phyloP scores from a whole-genome alignment of 768 basidiomycete genomes.

The Hemileccinum rubropunctum region DNA sequence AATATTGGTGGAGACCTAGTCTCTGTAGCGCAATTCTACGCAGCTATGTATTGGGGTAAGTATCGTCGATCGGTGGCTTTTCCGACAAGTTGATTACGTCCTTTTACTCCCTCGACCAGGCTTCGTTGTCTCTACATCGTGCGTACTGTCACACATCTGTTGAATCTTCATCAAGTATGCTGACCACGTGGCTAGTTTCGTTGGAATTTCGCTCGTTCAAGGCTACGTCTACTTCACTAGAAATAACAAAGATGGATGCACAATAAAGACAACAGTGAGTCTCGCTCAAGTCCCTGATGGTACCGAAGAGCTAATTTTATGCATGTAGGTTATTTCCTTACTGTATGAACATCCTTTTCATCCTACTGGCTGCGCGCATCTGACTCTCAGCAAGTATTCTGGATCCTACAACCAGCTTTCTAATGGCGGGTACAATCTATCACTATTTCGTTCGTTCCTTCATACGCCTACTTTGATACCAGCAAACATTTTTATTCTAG shows the following conservation, averaged over 20 bases:
- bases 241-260: slow-evolving; percentile 11
- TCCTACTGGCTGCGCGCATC: background rate
- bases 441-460: slow-evolving; percentile 16
- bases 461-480: background rate
- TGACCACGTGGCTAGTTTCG: slow-evolving; percentile 7
- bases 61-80: background rate
- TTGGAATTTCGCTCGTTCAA: slow-evolving; percentile 22
- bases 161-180: background rate
- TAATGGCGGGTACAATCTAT: slow-evolving; percentile 18
- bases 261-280: slow-evolving; percentile 16
- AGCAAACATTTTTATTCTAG: background rate
- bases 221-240: slow-evolving; percentile 18
- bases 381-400: slow-evolving; percentile 11
- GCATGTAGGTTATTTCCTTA: slow-evolving; percentile 10
- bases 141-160: background rate
- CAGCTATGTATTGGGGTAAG: slow-evolving; percentile 19
- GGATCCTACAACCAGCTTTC: slow-evolving; percentile 15
- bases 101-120: slow-evolving; percentile 1
- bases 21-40: slow-evolving; percentile 8
- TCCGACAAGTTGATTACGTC: background rate
- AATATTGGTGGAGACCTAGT: slow-evolving; percentile 1
- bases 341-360: slow-evolving; percentile 7
- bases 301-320: background rate
- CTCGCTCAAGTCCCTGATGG: background rate
- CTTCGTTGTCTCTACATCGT: slow-evolving; percentile 16